Conservation (phyloP, 305 asterid species). For the Salvia sclarea region DNA sequence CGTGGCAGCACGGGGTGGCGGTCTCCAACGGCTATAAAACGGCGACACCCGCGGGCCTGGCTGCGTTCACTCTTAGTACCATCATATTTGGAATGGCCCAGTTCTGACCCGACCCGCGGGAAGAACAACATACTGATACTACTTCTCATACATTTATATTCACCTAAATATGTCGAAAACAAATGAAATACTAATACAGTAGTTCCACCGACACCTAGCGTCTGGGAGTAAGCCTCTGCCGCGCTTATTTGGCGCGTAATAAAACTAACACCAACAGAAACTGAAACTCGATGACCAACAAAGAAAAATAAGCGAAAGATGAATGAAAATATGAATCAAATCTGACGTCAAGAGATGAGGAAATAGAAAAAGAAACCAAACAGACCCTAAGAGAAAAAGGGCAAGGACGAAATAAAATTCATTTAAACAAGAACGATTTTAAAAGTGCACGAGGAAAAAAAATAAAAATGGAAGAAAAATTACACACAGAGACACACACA, state of each 20-base stretch:
- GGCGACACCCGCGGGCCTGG: too few relatives aligned
- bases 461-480: background rate
- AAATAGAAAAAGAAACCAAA: background rate
- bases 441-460: conserved; percentile 25
- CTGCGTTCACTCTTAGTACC: too few relatives aligned
- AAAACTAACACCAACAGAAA: conserved; percentile 40
- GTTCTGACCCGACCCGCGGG: too few relatives aligned
- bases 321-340: background rate
- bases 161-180: too few relatives aligned
- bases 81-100: too few relatives aligned
- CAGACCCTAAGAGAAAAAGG: background rate
- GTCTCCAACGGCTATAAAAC: too few relatives aligned
- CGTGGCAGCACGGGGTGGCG: too few relatives aligned
- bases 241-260: conserved; percentile 50
- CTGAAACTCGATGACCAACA: background rate
- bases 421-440: background rate
- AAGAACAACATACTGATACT: too few relatives aligned
- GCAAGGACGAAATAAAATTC: background rate
- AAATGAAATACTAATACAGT: background rate
- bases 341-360: background rate
- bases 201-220: conserved; percentile 21
- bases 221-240: conserved; percentile 27
- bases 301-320: background rate
- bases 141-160: too few relatives aligned
- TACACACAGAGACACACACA: conserved; percentile 20